Conservation (phyloP, 805 yeast genomes). For the Saccharomyces mikatae region DNA sequence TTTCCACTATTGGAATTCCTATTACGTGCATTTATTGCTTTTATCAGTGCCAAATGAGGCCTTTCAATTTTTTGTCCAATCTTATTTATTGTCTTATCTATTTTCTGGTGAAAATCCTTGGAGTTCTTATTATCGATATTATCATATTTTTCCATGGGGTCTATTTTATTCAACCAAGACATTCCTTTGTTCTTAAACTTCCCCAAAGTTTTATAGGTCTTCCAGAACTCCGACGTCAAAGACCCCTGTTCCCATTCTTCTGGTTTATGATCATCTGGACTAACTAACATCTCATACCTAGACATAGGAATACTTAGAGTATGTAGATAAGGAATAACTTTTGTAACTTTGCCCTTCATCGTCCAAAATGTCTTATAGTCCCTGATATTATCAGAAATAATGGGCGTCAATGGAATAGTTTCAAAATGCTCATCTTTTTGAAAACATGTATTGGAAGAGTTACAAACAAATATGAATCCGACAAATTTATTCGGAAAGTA, state of each 20-base stretch:
- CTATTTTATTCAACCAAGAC: constrained; percentile 12
- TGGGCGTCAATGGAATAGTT: background rate
- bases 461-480: constrained; percentile 56
- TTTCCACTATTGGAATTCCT: background rate
- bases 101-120: background rate
- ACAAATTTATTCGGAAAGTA: constrained; percentile 52
- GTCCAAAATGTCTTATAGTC: background rate
- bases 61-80: background rate
- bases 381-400: background rate
- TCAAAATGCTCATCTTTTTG: background rate
- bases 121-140: background rate
- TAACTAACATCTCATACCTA: background rate
- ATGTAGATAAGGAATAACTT: constrained; percentile 48
- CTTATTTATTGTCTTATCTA: background rate
- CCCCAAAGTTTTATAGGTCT: background rate
- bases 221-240: background rate
- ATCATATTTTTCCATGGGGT: constrained; percentile 10
- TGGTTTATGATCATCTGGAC: background rate
- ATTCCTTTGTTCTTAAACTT: background rate
- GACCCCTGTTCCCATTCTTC: background rate
- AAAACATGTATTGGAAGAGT: constrained; percentile 11
- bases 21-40: background rate
- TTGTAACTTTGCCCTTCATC: constrained; percentile 22
- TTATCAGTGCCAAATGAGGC: background rate
- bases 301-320: constrained; percentile 39